These are phyloP conservation scores for Dichomitus squalens DNA, from an alignment of 1,284 basidiomycete genomes.

Conservation along the genomic window DNA sequence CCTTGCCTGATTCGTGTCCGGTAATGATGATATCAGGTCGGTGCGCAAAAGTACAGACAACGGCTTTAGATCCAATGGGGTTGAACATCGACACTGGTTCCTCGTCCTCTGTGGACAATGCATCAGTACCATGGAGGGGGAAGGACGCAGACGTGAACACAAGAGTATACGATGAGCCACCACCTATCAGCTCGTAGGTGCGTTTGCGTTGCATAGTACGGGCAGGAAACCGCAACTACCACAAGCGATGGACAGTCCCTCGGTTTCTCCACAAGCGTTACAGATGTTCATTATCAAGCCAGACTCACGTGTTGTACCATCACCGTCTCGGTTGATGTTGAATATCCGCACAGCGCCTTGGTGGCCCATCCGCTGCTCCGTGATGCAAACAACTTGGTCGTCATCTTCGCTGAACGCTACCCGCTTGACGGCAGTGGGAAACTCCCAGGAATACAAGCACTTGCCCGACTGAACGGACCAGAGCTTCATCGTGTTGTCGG, in stretches of 20 bases:
- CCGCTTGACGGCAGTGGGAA: conserved; percentile 96
- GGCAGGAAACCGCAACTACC: neutral
- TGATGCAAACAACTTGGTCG: conserved; percentile 86
- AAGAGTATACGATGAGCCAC: too few species aligned
- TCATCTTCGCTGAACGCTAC: conserved; percentile 92
- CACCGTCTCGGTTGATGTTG: conserved; percentile 80
- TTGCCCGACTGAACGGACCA: conserved; percentile 93
- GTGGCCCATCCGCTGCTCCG: conserved; percentile 95
- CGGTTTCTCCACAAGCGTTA: neutral
- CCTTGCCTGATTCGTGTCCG: conserved; percentile 94
- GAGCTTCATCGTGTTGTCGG: conserved; percentile 90
- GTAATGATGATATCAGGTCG: conserved; percentile 85
- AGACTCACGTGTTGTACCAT: conserved; percentile 73
- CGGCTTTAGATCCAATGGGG: conserved; percentile 93
- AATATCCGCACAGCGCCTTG: conserved; percentile 90
- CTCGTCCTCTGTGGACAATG: conserved; percentile 58
- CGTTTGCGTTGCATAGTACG: neutral
- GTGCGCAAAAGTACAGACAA: conserved; percentile 90
- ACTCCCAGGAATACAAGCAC: conserved; percentile 94
- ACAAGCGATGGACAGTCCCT: neutral
- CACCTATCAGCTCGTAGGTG: neutral
- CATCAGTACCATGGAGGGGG: neutral
- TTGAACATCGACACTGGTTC: conserved; percentile 83
- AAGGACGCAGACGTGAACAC: too few species aligned
- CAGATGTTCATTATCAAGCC: neutral